Evolutionary conservation across 2,329 filamentous ascomycete genomes (phyloP).

Genomic region (Onygena corvina): DNA sequence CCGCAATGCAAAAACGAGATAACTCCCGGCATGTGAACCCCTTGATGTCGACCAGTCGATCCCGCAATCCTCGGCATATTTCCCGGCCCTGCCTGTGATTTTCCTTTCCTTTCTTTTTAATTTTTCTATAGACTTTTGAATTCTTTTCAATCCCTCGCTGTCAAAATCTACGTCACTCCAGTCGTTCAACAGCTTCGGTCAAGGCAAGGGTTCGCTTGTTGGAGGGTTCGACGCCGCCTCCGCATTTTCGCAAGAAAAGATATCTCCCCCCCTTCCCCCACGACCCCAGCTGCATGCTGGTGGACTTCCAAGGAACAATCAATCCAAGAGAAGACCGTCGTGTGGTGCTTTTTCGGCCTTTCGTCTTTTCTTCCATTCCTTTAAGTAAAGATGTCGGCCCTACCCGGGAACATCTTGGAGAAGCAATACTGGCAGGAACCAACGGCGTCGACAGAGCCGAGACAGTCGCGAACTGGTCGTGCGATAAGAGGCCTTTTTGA

Average conservation of each 20-base stretch:
- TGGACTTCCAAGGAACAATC: neutral
- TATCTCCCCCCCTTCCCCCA: neutral
- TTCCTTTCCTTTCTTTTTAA: neutral
- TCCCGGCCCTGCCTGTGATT: neutral
- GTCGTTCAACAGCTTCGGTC: neutral
- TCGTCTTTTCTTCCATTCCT: neutral
- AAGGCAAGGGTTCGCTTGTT: neutral
- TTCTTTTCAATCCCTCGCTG: neutral
- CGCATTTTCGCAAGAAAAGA: neutral
- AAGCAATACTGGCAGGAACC: constrained; percentile 18
- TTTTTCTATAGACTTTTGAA: neutral
- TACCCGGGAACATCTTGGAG: constrained; percentile 16
- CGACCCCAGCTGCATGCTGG: neutral
- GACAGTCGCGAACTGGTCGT: constrained; percentile 5
- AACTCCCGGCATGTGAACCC: neutral
- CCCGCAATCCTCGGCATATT: neutral
- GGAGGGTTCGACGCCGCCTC: neutral
- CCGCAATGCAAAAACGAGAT: neutral
- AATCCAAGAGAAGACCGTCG: too few relatives aligned
- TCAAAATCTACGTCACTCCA: neutral
- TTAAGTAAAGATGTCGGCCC: neutral
- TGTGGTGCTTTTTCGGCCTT: neutral
- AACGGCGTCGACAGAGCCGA: constrained; percentile 5
- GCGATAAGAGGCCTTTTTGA: constrained; percentile 15
- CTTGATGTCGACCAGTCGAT: neutral